Evolutionary conservation across 352 stramenopile species (phyloP).

Genomic region (Pythium coloratum): DNA sequence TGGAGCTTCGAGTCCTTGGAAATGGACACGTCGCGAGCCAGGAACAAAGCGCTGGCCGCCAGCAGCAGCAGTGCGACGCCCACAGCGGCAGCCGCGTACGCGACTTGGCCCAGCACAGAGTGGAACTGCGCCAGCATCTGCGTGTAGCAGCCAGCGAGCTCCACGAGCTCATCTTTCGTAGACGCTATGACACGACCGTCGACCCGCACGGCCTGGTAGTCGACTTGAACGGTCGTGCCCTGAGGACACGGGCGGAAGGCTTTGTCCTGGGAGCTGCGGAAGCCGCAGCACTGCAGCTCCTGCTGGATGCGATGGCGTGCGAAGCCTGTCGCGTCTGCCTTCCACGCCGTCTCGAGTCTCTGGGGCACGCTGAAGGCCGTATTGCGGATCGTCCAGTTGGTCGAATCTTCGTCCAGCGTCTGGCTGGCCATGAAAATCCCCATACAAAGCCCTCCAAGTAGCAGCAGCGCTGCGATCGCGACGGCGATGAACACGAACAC

Average conservation of each 20-base stretch:
- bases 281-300: slow-evolving; percentile 75
- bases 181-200: slow-evolving; percentile 52
- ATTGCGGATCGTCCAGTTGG: slow-evolving; percentile 75
- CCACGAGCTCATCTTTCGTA: slow-evolving; percentile 42
- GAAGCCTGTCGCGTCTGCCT: slow-evolving; percentile 37
- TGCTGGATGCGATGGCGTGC: slow-evolving; percentile 53
- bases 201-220: slow-evolving; percentile 61
- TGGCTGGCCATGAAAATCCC: slow-evolving; percentile 67
- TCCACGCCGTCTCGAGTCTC: slow-evolving; percentile 52
- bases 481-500: slow-evolving; percentile 38
- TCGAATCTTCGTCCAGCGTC: slow-evolving; percentile 42
- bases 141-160: slow-evolving; percentile 51
- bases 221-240: slow-evolving; percentile 44
- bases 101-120: slow-evolving; percentile 38
- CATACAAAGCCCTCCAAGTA: slow-evolving; percentile 39
- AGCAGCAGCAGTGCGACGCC: slow-evolving; percentile 47
- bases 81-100: slow-evolving; percentile 35
- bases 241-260: slow-evolving; percentile 55
- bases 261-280: slow-evolving; percentile 39
- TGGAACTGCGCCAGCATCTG: slow-evolving; percentile 63
- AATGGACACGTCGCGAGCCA: slow-evolving; percentile 58
- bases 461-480: slow-evolving; percentile 39
- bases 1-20: slow-evolving; percentile 75
- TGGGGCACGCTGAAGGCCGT: slow-evolving; percentile 64
- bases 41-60: slow-evolving; percentile 42